Conservation (phyloP, 2,329 filamentous ascomycete species). For the Podosphaera xanthii region DNA sequence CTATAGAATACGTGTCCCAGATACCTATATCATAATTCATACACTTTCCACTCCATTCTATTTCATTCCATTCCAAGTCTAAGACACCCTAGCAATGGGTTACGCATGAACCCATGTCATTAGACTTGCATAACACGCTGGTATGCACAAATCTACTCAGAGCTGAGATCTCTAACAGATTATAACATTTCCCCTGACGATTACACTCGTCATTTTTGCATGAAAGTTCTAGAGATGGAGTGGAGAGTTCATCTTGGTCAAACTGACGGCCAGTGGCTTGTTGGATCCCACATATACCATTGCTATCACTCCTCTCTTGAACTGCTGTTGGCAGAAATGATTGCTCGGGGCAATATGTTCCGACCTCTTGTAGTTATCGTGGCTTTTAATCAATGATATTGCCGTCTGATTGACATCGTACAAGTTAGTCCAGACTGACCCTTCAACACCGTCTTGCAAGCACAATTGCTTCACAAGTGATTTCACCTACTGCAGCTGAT, state of each 20-base stretch:
- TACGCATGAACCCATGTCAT: neutral
- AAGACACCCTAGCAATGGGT: neutral
- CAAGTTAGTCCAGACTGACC: neutral
- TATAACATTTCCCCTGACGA: neutral
- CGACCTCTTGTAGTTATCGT: neutral
- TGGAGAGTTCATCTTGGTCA: neutral
- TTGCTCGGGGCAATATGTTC: neutral
- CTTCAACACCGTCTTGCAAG: neutral
- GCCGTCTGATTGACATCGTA: too few species aligned
- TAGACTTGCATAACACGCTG: neutral
- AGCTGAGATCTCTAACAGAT: neutral
- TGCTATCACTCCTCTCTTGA: neutral
- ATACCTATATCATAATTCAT: neutral
- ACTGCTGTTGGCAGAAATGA: neutral
- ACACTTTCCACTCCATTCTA: neutral
- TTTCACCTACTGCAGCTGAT: neutral
- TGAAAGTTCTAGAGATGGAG: neutral
- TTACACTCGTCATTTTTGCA: neutral
- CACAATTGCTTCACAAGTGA: neutral
- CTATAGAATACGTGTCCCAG: neutral
- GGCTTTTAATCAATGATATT: neutral
- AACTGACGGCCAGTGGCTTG: neutral
- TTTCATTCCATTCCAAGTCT: neutral
- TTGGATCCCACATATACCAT: neutral
- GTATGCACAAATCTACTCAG: neutral